phyloP scores from a whole-genome alignment of 768 basidiomycete genomes.

The Kwoniella dejecticola region DNA sequence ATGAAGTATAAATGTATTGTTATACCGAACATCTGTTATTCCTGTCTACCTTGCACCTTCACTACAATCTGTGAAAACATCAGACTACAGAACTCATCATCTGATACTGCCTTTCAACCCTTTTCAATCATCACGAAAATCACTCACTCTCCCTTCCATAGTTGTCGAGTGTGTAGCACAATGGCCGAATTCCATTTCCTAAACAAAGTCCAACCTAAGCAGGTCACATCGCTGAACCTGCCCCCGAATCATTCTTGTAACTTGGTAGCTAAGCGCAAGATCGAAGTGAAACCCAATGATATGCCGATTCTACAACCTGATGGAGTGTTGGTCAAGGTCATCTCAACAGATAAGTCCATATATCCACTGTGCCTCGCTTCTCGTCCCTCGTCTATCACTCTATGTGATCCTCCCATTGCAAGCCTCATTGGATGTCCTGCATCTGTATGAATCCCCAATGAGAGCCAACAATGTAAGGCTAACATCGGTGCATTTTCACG shows the following conservation, averaged over 20 bases:
- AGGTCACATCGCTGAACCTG: slow-evolving; percentile 37
- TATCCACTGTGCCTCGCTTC: background rate
- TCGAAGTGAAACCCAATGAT: slow-evolving; percentile 35
- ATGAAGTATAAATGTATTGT: too few relatives aligned
- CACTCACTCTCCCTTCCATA: too few relatives aligned
- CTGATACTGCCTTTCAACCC: too few relatives aligned
- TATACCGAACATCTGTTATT: too few relatives aligned
- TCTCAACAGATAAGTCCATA: slow-evolving; percentile 40
- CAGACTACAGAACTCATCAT: too few relatives aligned
- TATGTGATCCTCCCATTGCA: too few relatives aligned
- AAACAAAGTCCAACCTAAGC: slow-evolving; percentile 39
- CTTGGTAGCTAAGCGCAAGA: slow-evolving; percentile 37
- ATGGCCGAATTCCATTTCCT: slow-evolving; percentile 46
- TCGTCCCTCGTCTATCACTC: too few relatives aligned
- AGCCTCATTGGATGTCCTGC: too few relatives aligned
- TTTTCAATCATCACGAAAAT: too few relatives aligned
- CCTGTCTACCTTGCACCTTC: too few relatives aligned
- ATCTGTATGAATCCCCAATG: background rate
- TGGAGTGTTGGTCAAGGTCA: slow-evolving; percentile 49
- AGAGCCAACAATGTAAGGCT: too few relatives aligned
- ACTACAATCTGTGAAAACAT: too few relatives aligned
- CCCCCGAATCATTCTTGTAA: slow-evolving; percentile 40
- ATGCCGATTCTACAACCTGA: slow-evolving; percentile 47
- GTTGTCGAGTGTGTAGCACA: background rate
- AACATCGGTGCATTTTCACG: slow-evolving; percentile 18